Conservation (phyloP, 1,284 basidiomycete species). For the Ceratobasidium sp. region DNA sequence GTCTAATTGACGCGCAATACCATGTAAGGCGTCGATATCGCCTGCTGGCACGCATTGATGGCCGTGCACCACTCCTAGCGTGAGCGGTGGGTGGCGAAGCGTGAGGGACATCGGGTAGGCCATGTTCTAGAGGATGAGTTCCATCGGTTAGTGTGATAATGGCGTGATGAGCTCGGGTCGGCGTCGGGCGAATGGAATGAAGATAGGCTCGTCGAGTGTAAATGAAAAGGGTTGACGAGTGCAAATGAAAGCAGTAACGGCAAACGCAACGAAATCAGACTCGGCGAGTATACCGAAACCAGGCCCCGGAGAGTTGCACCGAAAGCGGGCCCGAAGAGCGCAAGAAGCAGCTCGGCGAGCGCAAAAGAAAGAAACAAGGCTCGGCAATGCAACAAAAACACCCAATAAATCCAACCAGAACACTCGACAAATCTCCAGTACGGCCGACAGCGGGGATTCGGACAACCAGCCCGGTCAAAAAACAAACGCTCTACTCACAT, state of each 20-base stretch:
- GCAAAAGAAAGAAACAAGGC: slow-evolving; percentile 43
- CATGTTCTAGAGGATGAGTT: slow-evolving; percentile 63
- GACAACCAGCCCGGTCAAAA: background rate
- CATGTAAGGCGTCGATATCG: slow-evolving; percentile 88
- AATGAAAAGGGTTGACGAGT: no score
- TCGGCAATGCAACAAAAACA: background rate
- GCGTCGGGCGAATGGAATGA: background rate
- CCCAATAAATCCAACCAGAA: no score
- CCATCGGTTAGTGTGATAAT: slow-evolving; percentile 17
- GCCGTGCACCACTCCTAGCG: slow-evolving; percentile 93
- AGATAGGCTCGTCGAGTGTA: background rate
- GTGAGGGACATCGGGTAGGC: slow-evolving; percentile 87
- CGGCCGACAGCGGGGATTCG: background rate
- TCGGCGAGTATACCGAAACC: slow-evolving; percentile 14
- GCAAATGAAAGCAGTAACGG: no score
- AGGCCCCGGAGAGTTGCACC: no score
- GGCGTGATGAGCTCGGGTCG: background rate
- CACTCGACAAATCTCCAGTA: no score
- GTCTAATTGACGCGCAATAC: slow-evolving; percentile 92
- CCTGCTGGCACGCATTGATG: slow-evolving; percentile 95
- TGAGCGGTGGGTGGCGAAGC: slow-evolving; percentile 87
- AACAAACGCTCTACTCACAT: slow-evolving; percentile 66
- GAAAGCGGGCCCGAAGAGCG: no score
- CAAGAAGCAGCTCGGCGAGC: no score
- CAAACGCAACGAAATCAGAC: background rate